Evolutionary conservation across 2,329 filamentous ascomycete genomes (phyloP).

Genomic region (Cucurbitaria berberidis): DNA sequence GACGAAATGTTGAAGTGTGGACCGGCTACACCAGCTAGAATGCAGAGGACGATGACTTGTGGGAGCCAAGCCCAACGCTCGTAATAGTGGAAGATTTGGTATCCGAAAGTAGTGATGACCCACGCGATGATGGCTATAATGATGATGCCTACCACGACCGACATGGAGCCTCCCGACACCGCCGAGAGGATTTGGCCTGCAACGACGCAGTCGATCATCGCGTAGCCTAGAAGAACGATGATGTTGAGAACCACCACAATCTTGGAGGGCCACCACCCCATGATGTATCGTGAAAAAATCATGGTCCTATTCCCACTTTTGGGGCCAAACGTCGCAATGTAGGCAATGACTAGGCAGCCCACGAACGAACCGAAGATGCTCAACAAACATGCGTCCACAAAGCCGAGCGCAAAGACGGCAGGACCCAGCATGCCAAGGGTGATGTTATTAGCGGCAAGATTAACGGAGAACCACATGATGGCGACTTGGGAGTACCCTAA

Average conservation of each 20-base stretch:
- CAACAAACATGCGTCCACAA: conserved; percentile 62
- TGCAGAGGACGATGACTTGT: conserved; percentile 65
- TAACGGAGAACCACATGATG: conserved; percentile 67
- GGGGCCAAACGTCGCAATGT: conserved; percentile 68
- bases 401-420: conserved; percentile 63
- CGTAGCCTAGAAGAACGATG: conserved; percentile 67
- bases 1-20: conserved; percentile 63
- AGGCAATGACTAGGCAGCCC: conserved; percentile 62
- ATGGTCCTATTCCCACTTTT: conserved; percentile 67
- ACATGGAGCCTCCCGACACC: conserved; percentile 65
- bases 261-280: conserved; percentile 71
- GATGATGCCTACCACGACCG: conserved; percentile 70
- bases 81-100: conserved; percentile 71
- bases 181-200: conserved; percentile 72
- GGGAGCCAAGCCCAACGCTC: conserved; percentile 72
- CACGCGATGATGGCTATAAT: conserved; percentile 68
- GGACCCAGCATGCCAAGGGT: conserved; percentile 69
- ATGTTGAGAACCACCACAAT: conserved; percentile 68
- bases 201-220: conserved; percentile 68
- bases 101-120: conserved; percentile 70
- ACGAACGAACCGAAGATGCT: conserved; percentile 64
- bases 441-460: conserved; percentile 68
- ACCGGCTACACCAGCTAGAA: conserved; percentile 67
- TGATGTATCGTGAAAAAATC: conserved; percentile 62
- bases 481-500: conserved; percentile 63